A percentile compares a stretch with the other conserved stretches of the same genome.
phyloP scores from a whole-genome alignment of 2,329 filamentous ascomycete genomes.

The Coleophoma cylindrospora region DNA sequence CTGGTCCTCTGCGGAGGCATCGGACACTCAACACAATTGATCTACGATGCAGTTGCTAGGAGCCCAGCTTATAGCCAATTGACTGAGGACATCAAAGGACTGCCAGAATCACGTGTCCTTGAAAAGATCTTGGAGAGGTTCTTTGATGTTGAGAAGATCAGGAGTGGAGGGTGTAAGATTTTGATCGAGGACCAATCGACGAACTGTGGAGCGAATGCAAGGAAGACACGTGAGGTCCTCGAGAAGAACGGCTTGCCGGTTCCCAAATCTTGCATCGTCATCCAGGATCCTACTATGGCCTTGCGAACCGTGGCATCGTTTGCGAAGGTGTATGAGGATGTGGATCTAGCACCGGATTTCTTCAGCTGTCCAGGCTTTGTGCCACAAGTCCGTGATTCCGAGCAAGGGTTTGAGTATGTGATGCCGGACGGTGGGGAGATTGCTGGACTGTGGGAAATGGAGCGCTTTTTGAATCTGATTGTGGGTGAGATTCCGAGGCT shows the following conservation, averaged over 20 bases:
- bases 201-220: conserved; percentile 40
- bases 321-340: conserved; percentile 28
- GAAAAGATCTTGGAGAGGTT: conserved; percentile 28
- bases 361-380: conserved; percentile 28
- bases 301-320: conserved; percentile 35
- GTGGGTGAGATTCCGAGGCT: conserved; percentile 38
- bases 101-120: conserved; percentile 34
- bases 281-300: conserved; percentile 42
- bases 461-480: conserved; percentile 35
- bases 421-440: conserved; percentile 3
- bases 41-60: conserved; percentile 33
- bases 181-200: conserved; percentile 38
- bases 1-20: conserved; percentile 39
- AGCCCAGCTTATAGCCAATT: conserved; percentile 25
- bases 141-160: conserved; percentile 22
- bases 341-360: conserved; percentile 15
- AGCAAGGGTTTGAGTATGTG: conserved; percentile 5
- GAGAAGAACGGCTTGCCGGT: conserved; percentile 20
- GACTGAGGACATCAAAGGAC: conserved; percentile 22
- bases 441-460: conserved; percentile 29
- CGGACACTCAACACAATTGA: conserved; percentile 36
- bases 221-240: conserved; percentile 29
- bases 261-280: conserved; percentile 27
- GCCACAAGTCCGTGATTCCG: conserved; percentile 10
- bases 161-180: conserved; percentile 23